Evolutionary conservation across 2,329 filamentous ascomycete genomes (phyloP).

Genomic region (Fusarium sp.): DNA sequence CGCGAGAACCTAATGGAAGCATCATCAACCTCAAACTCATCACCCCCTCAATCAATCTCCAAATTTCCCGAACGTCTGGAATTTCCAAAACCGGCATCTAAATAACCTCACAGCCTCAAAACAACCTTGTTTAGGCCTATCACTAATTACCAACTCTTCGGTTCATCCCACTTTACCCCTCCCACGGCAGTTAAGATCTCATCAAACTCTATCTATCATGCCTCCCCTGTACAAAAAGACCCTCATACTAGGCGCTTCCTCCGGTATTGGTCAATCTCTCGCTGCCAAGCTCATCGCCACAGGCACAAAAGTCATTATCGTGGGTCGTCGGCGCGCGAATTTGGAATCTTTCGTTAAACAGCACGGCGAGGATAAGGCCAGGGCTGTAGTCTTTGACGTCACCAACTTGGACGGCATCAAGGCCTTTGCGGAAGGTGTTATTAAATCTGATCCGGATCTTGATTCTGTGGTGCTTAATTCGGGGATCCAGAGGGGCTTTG

Average conservation of each 20-base stretch:
- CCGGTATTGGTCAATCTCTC: slow-evolving; percentile 46
- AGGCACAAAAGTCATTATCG: slow-evolving; percentile 59
- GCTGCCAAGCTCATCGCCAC: slow-evolving; percentile 56
- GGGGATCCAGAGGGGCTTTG: slow-evolving; percentile 61
- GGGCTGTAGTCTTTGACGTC: slow-evolving; percentile 58
- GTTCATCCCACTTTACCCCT: slow-evolving; percentile 17
- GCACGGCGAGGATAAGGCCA: slow-evolving; percentile 55
- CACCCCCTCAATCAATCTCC: background rate
- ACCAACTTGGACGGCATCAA: slow-evolving; percentile 53
- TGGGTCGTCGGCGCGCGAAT: slow-evolving; percentile 61
- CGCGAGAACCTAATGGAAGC: background rate
- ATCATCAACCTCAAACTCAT: background rate
- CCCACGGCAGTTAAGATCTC: slow-evolving; percentile 12
- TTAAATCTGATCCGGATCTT: slow-evolving; percentile 32
- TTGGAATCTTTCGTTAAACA: slow-evolving; percentile 61
- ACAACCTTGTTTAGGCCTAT: background rate
- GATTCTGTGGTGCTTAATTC: slow-evolving; percentile 68
- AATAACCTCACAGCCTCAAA: background rate
- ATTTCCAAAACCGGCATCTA: background rate
- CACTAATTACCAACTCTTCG: background rate
- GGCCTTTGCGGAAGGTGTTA: slow-evolving; percentile 34
- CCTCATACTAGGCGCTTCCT: slow-evolving; percentile 57
- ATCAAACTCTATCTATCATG: slow-evolving; percentile 29
- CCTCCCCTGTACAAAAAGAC: slow-evolving; percentile 46
- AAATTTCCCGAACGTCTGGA: background rate